phyloP scores from a whole-genome alignment of 768 basidiomycete genomes.

The Pholiota microspora region DNA sequence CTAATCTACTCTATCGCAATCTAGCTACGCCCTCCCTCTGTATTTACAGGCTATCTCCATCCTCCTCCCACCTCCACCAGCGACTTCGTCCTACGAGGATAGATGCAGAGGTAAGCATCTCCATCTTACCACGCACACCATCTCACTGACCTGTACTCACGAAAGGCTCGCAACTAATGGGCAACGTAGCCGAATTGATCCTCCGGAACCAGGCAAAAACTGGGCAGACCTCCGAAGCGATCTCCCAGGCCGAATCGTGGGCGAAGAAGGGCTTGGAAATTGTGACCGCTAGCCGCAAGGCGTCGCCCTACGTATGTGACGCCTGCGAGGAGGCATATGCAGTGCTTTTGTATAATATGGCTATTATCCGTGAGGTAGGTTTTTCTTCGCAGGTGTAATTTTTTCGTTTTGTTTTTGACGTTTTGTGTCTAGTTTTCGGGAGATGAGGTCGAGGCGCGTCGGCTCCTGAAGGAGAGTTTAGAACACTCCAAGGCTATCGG shows the following conservation, averaged over 20 bases:
- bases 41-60: slow-evolving; percentile 66
- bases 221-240: slow-evolving; percentile 26
- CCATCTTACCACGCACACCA: background rate
- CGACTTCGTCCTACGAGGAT: slow-evolving; percentile 40
- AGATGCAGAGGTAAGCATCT: slow-evolving; percentile 53
- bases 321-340: slow-evolving; percentile 56
- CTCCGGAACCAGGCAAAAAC: slow-evolving; percentile 26
- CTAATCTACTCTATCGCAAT: background rate
- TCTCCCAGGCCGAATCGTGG: slow-evolving; percentile 59
- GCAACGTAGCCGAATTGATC: slow-evolving; percentile 42
- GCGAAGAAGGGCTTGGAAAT: slow-evolving; percentile 43
- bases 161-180: slow-evolving; percentile 46
- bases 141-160: background rate
- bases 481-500: slow-evolving; percentile 36
- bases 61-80: slow-evolving; percentile 48
- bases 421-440: slow-evolving; percentile 32
- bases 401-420: background rate
- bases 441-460: slow-evolving; percentile 32
- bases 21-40: slow-evolving; percentile 60
- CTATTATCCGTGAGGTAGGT: slow-evolving; percentile 50
- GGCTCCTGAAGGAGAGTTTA: slow-evolving; percentile 30
- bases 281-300: slow-evolving; percentile 26
- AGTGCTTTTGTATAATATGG: slow-evolving; percentile 61
- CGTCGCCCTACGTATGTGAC: slow-evolving; percentile 20
- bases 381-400: background rate